Conservation (phyloP, 164 flowering plant species). For the Dillenia suffruticosa region DNA sequence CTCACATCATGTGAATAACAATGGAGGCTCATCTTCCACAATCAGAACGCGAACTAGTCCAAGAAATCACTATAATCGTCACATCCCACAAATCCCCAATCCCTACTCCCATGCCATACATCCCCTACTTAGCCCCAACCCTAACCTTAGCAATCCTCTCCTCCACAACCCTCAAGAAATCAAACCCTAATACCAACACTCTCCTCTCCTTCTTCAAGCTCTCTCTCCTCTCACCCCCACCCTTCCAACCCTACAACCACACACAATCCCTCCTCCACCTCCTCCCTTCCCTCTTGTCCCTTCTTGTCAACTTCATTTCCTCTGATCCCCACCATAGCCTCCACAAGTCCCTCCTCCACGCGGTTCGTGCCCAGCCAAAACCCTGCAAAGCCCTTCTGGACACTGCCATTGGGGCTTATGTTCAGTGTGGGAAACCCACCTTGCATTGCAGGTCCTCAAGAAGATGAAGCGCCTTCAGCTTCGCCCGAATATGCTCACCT, state of each 20-base stretch:
- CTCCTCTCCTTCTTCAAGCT: conserved; percentile 27
- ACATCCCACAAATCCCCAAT: not conserved
- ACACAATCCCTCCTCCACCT: conserved; percentile 26
- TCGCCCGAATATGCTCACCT: conserved; percentile 49
- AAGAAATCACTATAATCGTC: conserved; percentile 12
- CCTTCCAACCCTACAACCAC: conserved; percentile 11
- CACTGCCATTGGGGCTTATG: conserved; percentile 52
- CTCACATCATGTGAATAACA: too few relatives aligned
- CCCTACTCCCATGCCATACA: conserved; percentile 7
- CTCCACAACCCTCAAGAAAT: conserved; percentile 8
- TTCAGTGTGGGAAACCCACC: conserved; percentile 32
- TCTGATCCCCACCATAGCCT: conserved; percentile 31
- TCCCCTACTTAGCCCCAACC: conserved; percentile 17
- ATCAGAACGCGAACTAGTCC: not conserved
- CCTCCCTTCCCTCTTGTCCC: conserved; percentile 46
- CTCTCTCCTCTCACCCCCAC: conserved; percentile 14
- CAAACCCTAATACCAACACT: conserved; percentile 1
- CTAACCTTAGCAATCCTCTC: conserved; percentile 22
- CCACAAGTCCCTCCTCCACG: conserved; percentile 35
- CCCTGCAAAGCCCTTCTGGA: conserved; percentile 49
- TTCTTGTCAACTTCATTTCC: conserved; percentile 43
- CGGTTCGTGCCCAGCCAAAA: conserved; percentile 24
- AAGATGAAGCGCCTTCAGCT: conserved; percentile 48
- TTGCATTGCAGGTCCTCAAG: conserved; percentile 53
- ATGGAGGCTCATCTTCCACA: not conserved